These are phyloP conservation scores for Grosmannia serpens DNA, from an alignment of 2,329 filamentous ascomycete genomes.

Conservation along the genomic window DNA sequence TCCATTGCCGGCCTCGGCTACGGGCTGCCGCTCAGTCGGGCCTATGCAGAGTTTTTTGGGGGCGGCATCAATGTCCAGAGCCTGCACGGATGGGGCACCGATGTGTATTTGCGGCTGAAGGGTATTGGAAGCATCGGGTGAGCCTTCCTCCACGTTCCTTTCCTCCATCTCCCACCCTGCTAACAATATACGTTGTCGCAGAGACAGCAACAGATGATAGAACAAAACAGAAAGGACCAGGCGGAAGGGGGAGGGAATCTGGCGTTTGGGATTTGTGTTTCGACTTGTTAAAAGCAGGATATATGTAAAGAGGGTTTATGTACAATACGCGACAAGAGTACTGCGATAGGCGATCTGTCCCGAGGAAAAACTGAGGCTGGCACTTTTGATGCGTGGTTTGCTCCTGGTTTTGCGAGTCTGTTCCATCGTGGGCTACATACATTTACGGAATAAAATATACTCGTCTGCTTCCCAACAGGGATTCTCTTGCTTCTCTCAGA, in stretches of 20 bases:
- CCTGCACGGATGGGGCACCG: constrained; percentile 80
- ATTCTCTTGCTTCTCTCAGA: too few relatives aligned
- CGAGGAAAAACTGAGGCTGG: too few relatives aligned
- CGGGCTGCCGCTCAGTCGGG: constrained; percentile 76
- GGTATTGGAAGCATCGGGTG: constrained; percentile 45
- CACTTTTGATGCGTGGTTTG: too few relatives aligned
- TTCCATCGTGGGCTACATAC: too few relatives aligned
- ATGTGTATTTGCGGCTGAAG: constrained; percentile 56
- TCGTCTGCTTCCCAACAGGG: too few relatives aligned
- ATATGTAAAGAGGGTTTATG: background rate
- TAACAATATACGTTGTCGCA: background rate
- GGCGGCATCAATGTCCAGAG: constrained; percentile 93
- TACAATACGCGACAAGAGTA: background rate
- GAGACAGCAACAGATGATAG: background rate
- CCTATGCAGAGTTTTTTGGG: constrained; percentile 97
- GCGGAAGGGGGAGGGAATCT: background rate
- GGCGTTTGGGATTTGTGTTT: background rate
- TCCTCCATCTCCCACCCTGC: background rate
- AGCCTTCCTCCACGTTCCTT: background rate
- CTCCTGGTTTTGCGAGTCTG: too few relatives aligned
- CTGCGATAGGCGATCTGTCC: background rate
- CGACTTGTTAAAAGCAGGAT: background rate
- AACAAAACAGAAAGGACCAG: background rate
- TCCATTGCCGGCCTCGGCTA: constrained; percentile 92
- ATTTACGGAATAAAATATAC: too few relatives aligned